Conservation (phyloP, 208 protist genomes). For the Trypanosomatidae sp. region DNA sequence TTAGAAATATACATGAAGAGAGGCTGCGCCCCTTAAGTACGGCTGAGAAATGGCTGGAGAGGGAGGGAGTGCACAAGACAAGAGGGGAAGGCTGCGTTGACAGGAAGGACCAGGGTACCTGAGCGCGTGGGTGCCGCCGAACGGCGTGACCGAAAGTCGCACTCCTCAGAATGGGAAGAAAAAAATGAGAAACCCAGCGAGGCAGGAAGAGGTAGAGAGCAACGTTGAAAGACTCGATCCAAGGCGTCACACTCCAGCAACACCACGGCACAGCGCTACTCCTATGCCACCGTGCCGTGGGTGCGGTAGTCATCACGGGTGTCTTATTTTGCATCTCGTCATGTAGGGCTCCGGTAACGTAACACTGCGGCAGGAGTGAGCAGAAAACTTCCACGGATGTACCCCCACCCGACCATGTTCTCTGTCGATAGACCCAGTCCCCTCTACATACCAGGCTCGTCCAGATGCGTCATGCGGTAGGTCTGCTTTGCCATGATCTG, state of each 20-base stretch:
- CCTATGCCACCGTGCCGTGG: neutral
- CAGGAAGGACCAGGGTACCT: neutral
- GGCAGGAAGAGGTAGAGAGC: neutral
- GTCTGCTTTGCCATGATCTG: conserved; percentile 73
- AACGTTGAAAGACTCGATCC: neutral
- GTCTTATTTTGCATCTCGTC: neutral
- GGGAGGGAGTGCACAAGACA: neutral
- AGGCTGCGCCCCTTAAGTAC: neutral
- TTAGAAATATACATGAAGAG: conserved; percentile 3
- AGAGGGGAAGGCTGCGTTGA: neutral
- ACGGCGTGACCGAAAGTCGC: neutral
- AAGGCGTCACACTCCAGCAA: neutral
- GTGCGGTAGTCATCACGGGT: neutral
- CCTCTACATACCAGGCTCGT: conserved; percentile 35
- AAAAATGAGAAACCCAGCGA: neutral
- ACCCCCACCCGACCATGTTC: neutral
- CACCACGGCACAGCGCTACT: neutral
- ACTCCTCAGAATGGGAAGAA: neutral
- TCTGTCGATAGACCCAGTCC: neutral
- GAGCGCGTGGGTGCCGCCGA: neutral
- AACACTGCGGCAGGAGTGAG: no score
- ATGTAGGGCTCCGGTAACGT: neutral
- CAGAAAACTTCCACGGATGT: neutral
- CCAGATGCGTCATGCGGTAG: conserved; percentile 65
- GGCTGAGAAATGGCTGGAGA: neutral